Percentiles rank a stretch among this genome's conserved stretches.
Evolutionary conservation across 2,329 filamentous ascomycete species (phyloP).

Genomic region (Fusarium odoratissimum): DNA sequence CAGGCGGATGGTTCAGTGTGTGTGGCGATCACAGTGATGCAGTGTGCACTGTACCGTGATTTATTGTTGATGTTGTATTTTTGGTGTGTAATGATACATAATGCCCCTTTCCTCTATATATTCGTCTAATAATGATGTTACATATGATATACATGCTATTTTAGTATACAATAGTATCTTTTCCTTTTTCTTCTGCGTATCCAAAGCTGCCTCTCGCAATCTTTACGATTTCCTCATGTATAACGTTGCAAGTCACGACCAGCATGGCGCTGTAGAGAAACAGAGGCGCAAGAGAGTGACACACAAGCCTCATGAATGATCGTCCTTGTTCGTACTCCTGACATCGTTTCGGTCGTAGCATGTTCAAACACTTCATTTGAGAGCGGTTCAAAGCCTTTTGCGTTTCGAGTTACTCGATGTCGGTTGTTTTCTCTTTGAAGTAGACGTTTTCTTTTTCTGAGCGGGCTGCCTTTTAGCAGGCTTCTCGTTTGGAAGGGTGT

Average conservation of each 20-base stretch:
- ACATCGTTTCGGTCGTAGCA: neutral
- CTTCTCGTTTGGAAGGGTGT: neutral
- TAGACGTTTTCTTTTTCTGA: neutral
- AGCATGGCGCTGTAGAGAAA: neutral
- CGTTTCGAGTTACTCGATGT: neutral
- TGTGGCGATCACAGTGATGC: too few species aligned
- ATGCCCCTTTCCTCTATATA: neutral
- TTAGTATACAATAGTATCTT: conserved; percentile 12
- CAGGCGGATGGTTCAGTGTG: too few species aligned
- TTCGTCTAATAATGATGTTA: conserved; percentile 17
- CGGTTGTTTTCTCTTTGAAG: neutral
- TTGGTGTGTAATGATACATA: neutral
- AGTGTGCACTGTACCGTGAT: neutral
- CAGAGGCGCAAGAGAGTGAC: neutral
- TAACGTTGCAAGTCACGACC: neutral
- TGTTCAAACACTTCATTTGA: neutral
- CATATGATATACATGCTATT: conserved; percentile 26
- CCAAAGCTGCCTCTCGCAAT: neutral
- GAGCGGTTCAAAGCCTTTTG: neutral
- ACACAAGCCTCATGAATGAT: neutral
- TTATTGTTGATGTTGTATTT: neutral
- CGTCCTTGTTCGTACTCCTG: neutral
- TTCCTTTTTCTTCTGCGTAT: neutral
- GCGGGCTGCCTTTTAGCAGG: neutral
- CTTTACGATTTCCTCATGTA: neutral